phyloP scores from a whole-genome alignment of 495 filamentous ascomycete genomes.

The Pyrenula massariospora region DNA sequence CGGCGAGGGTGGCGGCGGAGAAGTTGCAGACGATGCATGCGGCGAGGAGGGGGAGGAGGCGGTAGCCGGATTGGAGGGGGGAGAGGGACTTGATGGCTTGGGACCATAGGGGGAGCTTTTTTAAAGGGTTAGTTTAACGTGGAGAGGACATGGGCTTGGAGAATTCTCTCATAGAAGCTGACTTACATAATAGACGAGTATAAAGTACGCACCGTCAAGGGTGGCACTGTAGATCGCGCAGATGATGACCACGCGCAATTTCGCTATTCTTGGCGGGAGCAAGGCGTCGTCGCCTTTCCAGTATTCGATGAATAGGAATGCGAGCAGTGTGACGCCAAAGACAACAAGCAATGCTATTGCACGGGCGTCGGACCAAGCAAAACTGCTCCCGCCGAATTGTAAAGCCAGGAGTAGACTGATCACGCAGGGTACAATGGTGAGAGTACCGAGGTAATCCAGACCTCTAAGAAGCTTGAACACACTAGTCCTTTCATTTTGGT shows the following conservation, averaged over 20 bases:
- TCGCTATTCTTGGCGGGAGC: slow-evolving; percentile 20
- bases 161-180: no score
- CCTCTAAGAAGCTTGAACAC: slow-evolving; percentile 16
- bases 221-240: slow-evolving; percentile 13
- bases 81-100: slow-evolving; percentile 9
- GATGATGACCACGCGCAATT: slow-evolving; percentile 23
- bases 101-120: slow-evolving; percentile 16
- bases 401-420: slow-evolving; percentile 24
- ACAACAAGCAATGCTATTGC: slow-evolving; percentile 18
- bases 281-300: slow-evolving; percentile 9
- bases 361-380: slow-evolving; percentile 17
- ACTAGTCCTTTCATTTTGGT: no score
- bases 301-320: slow-evolving; percentile 10
- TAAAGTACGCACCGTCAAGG: slow-evolving; percentile 6
- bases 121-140: no score
- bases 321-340: slow-evolving; percentile 17
- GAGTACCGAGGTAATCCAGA: slow-evolving; percentile 19
- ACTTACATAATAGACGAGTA: slow-evolving; percentile 15
- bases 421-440: slow-evolving; percentile 18
- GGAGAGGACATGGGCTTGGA: no score
- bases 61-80: slow-evolving; percentile 11
- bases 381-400: slow-evolving; percentile 20
- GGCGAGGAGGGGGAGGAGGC: slow-evolving; percentile 19
- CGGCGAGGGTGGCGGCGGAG: background rate
- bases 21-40: slow-evolving; percentile 5